phyloP scores from a whole-genome alignment of 768 basidiomycete species.

The Antrodiella citrinella region DNA sequence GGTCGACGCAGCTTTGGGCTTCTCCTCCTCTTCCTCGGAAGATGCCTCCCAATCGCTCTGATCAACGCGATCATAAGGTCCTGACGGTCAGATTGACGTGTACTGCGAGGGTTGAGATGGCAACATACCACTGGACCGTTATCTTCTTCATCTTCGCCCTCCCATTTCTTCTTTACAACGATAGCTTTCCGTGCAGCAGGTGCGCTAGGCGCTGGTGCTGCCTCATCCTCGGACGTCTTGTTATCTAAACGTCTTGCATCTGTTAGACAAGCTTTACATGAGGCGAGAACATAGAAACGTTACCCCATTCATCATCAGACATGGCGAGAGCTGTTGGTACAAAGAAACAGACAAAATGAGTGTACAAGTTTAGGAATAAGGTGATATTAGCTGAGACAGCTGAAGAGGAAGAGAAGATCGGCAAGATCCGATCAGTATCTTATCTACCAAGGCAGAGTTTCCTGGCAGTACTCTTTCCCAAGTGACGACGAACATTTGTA shows the following conservation, averaged over 20 bases:
- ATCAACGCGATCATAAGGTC: conserved; percentile 1
- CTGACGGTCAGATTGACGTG: not conserved
- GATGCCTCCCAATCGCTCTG: conserved; percentile 88
- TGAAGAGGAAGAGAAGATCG: not conserved
- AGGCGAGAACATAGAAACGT: conserved; percentile 2
- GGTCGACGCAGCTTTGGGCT: conserved; percentile 36
- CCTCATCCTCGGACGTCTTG: conserved; percentile 19
- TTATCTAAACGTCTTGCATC: too few species aligned
- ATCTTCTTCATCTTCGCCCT: conserved; percentile 87
- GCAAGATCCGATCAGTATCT: conserved; percentile 1
- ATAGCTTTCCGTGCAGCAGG: conserved; percentile 19
- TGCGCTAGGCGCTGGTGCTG: conserved; percentile 13
- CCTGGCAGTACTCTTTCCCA: not conserved
- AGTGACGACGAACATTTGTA: not conserved
- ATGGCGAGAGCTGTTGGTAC: conserved; percentile 15
- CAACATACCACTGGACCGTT: conserved; percentile 65
- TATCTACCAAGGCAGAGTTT: not conserved
- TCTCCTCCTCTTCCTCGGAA: conserved; percentile 56
- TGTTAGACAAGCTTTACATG: too few species aligned
- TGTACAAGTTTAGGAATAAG: not conserved
- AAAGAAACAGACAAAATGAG: not conserved
- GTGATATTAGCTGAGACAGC: not conserved
- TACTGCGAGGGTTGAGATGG: too few species aligned
- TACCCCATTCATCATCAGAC: conserved; percentile 39
- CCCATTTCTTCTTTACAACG: conserved; percentile 52